These are phyloP conservation scores for Phoma sp. DNA, from an alignment of 2,329 filamentous ascomycete genomes.

Conservation along the genomic window DNA sequence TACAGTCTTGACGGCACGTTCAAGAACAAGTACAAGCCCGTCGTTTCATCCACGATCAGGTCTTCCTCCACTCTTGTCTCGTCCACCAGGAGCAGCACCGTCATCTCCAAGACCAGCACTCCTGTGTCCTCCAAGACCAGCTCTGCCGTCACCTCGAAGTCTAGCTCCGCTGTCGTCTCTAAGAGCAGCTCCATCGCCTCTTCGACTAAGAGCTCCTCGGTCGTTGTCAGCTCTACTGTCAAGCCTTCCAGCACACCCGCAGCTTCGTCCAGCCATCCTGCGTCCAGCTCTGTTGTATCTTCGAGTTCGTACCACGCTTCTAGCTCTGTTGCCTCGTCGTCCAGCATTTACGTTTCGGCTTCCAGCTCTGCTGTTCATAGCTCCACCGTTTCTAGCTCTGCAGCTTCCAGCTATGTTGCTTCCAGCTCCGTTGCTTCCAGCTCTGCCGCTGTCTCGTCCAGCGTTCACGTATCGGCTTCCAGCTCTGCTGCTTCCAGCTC, in stretches of 20 bases:
- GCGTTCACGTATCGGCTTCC: not conserved
- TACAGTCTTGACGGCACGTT: conserved; percentile 37
- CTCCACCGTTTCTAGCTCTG: conserved; percentile 1
- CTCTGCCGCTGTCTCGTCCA: not conserved
- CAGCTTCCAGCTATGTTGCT: not conserved
- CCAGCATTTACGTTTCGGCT: not conserved
- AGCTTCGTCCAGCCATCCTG: conserved; percentile 1
- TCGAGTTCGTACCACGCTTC: not conserved
- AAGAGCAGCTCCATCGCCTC: not conserved
- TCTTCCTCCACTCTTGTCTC: conserved; percentile 2
- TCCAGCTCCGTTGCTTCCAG: not conserved
- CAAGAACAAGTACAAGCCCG: conserved; percentile 24
- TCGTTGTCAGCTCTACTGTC: conserved; percentile 4
- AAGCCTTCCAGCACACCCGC: conserved; percentile 9
- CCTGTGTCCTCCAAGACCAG: conserved; percentile 7
- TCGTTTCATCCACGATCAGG: conserved; percentile 16
- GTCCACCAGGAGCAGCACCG: not conserved
- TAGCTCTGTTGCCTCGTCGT: not conserved
- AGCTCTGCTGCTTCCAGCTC: not conserved
- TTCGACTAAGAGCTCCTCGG: conserved; percentile 10
- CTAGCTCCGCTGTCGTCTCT: conserved; percentile 2
- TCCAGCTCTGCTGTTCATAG: not conserved
- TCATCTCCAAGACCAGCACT: conserved; percentile 2
- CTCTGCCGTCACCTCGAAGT: not conserved
- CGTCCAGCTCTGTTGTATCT: conserved; percentile 7